phyloP scores from a whole-genome alignment of 1,284 basidiomycete genomes.

The Chalciporus sp. region DNA sequence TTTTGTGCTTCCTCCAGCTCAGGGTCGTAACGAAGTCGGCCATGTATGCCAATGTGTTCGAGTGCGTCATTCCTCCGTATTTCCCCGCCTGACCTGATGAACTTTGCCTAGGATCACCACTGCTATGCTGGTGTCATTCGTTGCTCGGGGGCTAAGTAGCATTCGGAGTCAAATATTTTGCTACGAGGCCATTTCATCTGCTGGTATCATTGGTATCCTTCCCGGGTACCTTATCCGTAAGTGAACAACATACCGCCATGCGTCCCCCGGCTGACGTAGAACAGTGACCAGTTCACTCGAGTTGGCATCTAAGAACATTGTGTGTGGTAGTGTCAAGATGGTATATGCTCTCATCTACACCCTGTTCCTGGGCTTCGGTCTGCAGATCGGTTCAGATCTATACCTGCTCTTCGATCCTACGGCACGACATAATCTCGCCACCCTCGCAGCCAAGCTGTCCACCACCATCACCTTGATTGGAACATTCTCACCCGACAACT shows the following conservation, averaged over 20 bases:
- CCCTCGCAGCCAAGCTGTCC: constrained; percentile 52
- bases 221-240: constrained; percentile 82
- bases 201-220: constrained; percentile 80
- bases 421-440: constrained; percentile 55
- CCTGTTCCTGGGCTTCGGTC: constrained; percentile 86
- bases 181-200: constrained; percentile 84
- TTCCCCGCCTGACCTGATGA: constrained; percentile 17
- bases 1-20: constrained; percentile 71
- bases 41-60: constrained; percentile 86
- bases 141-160: constrained; percentile 76
- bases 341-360: constrained; percentile 90
- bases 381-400: constrained; percentile 86
- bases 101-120: constrained; percentile 66
- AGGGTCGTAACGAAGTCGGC: constrained; percentile 71
- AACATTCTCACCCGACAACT: constrained; percentile 67
- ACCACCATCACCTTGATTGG: constrained; percentile 61
- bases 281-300: constrained; percentile 85
- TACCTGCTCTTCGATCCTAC: constrained; percentile 76
- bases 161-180: constrained; percentile 78
- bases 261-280: constrained; percentile 15
- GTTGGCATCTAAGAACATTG: constrained; percentile 85
- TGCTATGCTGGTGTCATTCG: constrained; percentile 80
- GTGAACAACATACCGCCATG: constrained; percentile 32
- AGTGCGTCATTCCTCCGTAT: constrained; percentile 53
- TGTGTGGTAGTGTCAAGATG: constrained; percentile 88